Evolutionary conservation across 495 filamentous ascomycete species (phyloP), one percentile per base, ranked within the genome.

Genomic region (Tuber melanosporum): DNA sequence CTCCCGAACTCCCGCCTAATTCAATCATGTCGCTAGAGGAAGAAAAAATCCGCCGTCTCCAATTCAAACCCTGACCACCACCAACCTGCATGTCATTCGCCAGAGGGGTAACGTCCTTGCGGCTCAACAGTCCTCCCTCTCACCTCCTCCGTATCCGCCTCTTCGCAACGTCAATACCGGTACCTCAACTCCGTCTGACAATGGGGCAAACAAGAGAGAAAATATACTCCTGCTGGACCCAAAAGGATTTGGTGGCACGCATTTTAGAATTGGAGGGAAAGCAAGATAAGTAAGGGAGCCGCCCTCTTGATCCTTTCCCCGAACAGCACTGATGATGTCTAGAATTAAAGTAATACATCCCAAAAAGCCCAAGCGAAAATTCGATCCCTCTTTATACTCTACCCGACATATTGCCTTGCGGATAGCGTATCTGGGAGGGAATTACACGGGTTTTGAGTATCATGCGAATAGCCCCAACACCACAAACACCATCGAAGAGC

Each of bases 401-500:
- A 97, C 93, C 36, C 89, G 96, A 36, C 88, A 90, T 73, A 91
- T 99, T 66, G 95, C 96, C 32, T 87, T 99, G 42, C 98, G 98
- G 82, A 90, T 98, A 62, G 94, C 95, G 70, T 99, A 99, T 85
- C 87, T 98, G 26, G 95, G 95, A 47, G 92, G 92, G 80, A 87
- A 88, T 74, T 99, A 97, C 83, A 94, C 94, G 85, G 96, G 95
- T 4, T 94, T 94, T 77, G 95, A 98, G 85, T 90, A 93, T 85
- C 90, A 93, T 78, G 85, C 87, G 62, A 88, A 88, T 72, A 91
- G 90, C 76, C 84, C 79, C 0, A 92, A 91, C 20, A 90, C 90
- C 0, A 80, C 91, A 49, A 91, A 94, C 69, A 94, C 93, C 0
- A 90, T 99, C 76, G 95, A 99, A 85, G 94, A 97, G 83, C 90